These are phyloP conservation scores for Chaetomiaceae sp. DNA, from an alignment of 2,329 filamentous ascomycete species.

Conservation along the genomic window DNA sequence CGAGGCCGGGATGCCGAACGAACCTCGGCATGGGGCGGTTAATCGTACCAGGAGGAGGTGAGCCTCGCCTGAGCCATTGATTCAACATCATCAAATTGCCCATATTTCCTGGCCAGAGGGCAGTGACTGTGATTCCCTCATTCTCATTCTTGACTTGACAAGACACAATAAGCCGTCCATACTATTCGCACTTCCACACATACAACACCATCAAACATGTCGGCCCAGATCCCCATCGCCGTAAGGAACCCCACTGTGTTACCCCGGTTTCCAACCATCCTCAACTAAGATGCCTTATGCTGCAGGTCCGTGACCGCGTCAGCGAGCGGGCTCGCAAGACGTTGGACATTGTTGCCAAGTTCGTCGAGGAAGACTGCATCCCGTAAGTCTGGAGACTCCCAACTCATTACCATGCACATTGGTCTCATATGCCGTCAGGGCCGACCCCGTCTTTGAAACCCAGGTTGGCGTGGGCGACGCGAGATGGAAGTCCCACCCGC, in stretches of 20 bases:
- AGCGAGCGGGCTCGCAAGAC: slow-evolving; percentile 82
- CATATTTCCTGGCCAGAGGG: not conserved
- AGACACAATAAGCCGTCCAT: not conserved
- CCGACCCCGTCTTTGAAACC: slow-evolving; percentile 74
- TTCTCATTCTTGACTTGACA: not conserved
- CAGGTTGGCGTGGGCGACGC: slow-evolving; percentile 71
- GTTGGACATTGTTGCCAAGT: slow-evolving; percentile 85
- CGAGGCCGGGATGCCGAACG: slow-evolving; percentile 6
- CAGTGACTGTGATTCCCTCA: too few species aligned
- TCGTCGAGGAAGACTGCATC: slow-evolving; percentile 94
- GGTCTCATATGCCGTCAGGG: slow-evolving; percentile 40
- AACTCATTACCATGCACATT: not conserved
- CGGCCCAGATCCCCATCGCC: slow-evolving; percentile 43
- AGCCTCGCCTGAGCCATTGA: slow-evolving; percentile 6
- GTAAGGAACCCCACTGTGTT: slow-evolving; percentile 30
- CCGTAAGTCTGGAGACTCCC: slow-evolving; percentile 47
- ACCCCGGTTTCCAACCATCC: not conserved
- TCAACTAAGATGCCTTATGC: slow-evolving; percentile 9
- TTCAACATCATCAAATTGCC: slow-evolving; percentile 8
- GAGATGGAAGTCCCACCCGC: slow-evolving; percentile 76
- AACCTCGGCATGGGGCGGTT: slow-evolving; percentile 15
- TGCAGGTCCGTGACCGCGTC: slow-evolving; percentile 49
- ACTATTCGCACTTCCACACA: not conserved
- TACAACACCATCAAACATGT: slow-evolving; percentile 37
- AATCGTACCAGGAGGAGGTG: slow-evolving; percentile 9